Base-by-base conservation (phyloP, 495 filamentous ascomycete species). In the Aspergillus sparsus region DNA sequence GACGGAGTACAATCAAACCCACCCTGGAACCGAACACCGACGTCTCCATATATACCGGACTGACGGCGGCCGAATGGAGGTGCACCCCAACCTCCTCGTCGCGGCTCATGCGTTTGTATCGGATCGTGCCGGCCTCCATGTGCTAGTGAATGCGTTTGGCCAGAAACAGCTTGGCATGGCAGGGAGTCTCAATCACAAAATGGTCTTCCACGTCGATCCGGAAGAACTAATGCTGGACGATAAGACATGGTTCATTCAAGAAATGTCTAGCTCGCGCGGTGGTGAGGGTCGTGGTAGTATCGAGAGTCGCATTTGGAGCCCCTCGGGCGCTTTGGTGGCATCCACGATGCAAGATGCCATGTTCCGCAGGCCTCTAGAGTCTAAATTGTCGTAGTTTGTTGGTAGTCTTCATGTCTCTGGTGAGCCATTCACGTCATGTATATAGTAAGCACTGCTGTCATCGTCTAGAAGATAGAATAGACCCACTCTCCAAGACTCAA, bases 241-340 rank as follows among this genome's bases (percentile, higher is more conserved):
- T 1, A 57, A 57, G 6, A 18, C 8, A 32, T 57, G 55, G 55
- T 57, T 57, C 18, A 35, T 57, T 34, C 55, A 57, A 27, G 42
- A 57, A 31, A 57, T 57, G 55, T 57, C 55, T 0, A 57, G 41
- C 15, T 35, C 42, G 6, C 15, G 42, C 7, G 42, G 55, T 0
- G 55, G 42, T 9, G 55, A 35, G 8, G 55, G 55, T 0, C 15
- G 55, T 8, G 55, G 42, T 0, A 18, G 33, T 8, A 49, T 57
- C 16, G 55, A 57, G 8, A 57, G 39, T 44, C 55, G 55, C 21
- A 57, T 57, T 15, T 57, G 55, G 55, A 31, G 55, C 15, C 55
- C 55, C 6, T 57, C 55, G 2, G 55, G 55, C 10, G 31, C 21
- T 12, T 35, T 57, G 41, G 32, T 57, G 13, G 55, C 44, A 3